These are phyloP conservation scores for Leptographium wingfieldii DNA, from an alignment of 2,329 filamentous ascomycete species.

Conservation along the genomic window DNA sequence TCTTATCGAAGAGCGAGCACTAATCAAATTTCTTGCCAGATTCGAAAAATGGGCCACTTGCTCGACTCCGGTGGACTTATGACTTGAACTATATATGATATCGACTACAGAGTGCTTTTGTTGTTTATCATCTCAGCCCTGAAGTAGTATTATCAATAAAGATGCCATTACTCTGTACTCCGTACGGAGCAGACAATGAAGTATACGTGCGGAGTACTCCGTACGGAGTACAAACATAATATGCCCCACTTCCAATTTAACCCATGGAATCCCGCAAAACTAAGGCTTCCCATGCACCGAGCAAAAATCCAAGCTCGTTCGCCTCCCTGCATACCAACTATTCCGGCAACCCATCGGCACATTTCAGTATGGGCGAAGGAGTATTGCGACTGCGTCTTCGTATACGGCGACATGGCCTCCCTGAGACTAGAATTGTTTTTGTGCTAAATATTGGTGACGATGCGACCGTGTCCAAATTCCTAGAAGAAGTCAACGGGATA, in stretches of 20 bases:
- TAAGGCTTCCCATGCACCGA: background rate
- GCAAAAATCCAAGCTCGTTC: background rate
- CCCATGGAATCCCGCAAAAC: background rate
- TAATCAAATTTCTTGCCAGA: constrained; percentile 32
- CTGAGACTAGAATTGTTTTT: constrained; percentile 62
- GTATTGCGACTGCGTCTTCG: constrained; percentile 62
- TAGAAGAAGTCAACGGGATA: constrained; percentile 66
- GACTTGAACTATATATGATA: background rate
- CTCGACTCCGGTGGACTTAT: constrained; percentile 32
- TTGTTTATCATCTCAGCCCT: background rate
- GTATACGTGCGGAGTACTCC: too few relatives aligned
- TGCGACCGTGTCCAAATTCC: constrained; percentile 61
- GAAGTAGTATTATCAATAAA: background rate
- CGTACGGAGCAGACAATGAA: too few relatives aligned
- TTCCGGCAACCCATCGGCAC: background rate
- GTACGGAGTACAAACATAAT: background rate
- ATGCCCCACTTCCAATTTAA: background rate
- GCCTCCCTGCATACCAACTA: background rate
- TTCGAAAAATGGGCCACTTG: constrained; percentile 82
- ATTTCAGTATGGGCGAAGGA: background rate
- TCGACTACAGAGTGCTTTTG: background rate
- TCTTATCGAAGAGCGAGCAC: background rate
- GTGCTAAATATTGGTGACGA: constrained; percentile 43
- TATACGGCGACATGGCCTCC: constrained; percentile 61
- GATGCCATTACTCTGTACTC: background rate